These are phyloP conservation scores for Neurospora pannonica DNA, from an alignment of 495 filamentous ascomycete species.

Conservation along the genomic window DNA sequence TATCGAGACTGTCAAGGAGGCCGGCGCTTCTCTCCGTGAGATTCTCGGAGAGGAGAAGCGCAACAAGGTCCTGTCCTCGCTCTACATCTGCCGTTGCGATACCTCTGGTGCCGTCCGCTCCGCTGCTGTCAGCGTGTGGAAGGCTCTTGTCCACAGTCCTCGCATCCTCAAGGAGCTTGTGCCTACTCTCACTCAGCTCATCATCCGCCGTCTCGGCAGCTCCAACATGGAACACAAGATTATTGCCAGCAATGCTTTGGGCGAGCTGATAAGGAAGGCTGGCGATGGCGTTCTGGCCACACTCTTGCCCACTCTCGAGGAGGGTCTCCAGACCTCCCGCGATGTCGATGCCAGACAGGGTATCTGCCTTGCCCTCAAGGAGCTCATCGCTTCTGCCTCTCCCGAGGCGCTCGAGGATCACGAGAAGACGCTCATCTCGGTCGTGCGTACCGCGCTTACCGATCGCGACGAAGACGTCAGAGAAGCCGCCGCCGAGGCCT, in stretches of 20 bases:
- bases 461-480: slow-evolving; percentile 82
- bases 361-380: slow-evolving; percentile 90
- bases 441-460: slow-evolving; percentile 86
- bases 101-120: slow-evolving; percentile 85
- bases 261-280: slow-evolving; percentile 92
- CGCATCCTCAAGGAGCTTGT: slow-evolving; percentile 89
- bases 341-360: slow-evolving; percentile 94
- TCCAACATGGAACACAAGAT: slow-evolving; percentile 97
- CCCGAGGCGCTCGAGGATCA: slow-evolving; percentile 85
- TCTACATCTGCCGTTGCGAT: slow-evolving; percentile 97
- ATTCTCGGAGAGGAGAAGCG: slow-evolving; percentile 90
- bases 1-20: slow-evolving; percentile 70
- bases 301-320: slow-evolving; percentile 83
- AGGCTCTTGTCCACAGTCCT: slow-evolving; percentile 87
- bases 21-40: slow-evolving; percentile 83
- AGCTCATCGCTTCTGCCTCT: slow-evolving; percentile 87
- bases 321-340: slow-evolving; percentile 76
- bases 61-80: slow-evolving; percentile 85
- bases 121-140: slow-evolving; percentile 91
- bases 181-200: slow-evolving; percentile 84
- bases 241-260: slow-evolving; percentile 93
- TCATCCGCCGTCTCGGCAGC: slow-evolving; percentile 89
- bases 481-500: slow-evolving; percentile 94
- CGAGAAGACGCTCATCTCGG: slow-evolving; percentile 88
- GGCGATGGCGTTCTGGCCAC: slow-evolving; percentile 86